Evolutionary conservation across 2,329 filamentous ascomycete species (phyloP).

Genomic region (Lachnellula cervina): DNA sequence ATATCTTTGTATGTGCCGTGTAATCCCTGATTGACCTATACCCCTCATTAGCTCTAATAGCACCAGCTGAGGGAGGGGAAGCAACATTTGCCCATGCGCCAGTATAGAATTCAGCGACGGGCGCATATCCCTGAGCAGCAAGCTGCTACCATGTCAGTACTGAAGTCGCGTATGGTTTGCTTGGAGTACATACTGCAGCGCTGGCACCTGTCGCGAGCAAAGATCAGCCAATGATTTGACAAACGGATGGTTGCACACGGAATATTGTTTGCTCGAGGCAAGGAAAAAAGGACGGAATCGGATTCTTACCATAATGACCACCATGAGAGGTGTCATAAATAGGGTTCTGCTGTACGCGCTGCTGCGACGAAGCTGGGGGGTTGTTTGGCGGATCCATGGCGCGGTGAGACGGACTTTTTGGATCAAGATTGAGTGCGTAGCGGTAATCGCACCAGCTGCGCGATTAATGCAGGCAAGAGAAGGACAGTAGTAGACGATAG

Average conservation of each 20-base stretch:
- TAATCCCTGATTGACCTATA: slow-evolving; percentile 88
- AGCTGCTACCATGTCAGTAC: slow-evolving; percentile 51
- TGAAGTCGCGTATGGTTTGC: slow-evolving; percentile 1
- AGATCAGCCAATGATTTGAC: slow-evolving; percentile 22
- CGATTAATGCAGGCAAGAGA: background rate
- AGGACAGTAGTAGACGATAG: background rate
- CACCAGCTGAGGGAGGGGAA: slow-evolving; percentile 24
- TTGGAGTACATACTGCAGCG: slow-evolving; percentile 52
- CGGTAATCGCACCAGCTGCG: background rate
- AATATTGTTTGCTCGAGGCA: slow-evolving; percentile 11
- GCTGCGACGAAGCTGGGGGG: slow-evolving; percentile 49
- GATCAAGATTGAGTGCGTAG: background rate
- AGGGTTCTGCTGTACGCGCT: slow-evolving; percentile 48
- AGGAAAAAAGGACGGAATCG: background rate
- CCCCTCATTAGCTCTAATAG: slow-evolving; percentile 20
- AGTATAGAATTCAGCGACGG: slow-evolving; percentile 85
- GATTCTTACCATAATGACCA: slow-evolving; percentile 68
- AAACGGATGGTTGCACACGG: background rate
- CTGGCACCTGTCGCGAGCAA: slow-evolving; percentile 52
- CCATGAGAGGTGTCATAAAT: slow-evolving; percentile 70
- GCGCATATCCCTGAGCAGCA: slow-evolving; percentile 79
- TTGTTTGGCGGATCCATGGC: slow-evolving; percentile 50
- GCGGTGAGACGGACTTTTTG: slow-evolving; percentile 1
- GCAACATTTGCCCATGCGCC: slow-evolving; percentile 92
- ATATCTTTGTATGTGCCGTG: slow-evolving; percentile 93